Base-by-base conservation (phyloP, 225 moss, liverwort and hornwort genomes). In the Takakia lepidozioides region DNA sequence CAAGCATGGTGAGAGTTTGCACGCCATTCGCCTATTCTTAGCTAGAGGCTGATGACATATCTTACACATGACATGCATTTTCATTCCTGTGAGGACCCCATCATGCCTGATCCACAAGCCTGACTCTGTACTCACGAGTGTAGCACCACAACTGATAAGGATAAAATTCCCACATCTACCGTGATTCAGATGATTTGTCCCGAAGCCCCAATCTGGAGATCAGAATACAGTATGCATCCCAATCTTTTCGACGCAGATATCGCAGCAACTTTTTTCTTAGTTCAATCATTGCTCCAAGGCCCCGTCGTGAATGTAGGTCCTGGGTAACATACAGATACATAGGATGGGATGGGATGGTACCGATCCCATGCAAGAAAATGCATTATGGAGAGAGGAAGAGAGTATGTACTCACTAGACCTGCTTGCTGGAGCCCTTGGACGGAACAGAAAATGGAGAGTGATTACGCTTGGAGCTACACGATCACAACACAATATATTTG, bases 211-310 rank as follows among this genome's bases (percentile, higher is more conserved):
- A 62, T 61, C 67, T 90, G 28, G 87, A 72, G 46, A 98, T 90
- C 8, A 98, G 84, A 25, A 82, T 51, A 76, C 90, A 98, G 56
- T 98, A 90, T 55, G 78, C 63, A 66, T 98, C 90, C 95, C 90
- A 98, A 29, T 85, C 82, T 57, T 82, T 98, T 60, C 87, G 76
- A 16, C 95, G 80, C 48, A 98, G 51, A 58, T 98, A 87, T 56
- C 80, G 84, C 53, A 98, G 63, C 53, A 90, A 63, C 67, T 75
- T 84, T 55, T 78, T 84, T 3, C 87, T 73, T 57, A 78, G 77
- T 60, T 80, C 79, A 66, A 98, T 59, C 90, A 98, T 85, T 3
- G 76, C 84, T 67, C 76, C 73, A 24, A 89, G 81, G 8, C 89
- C 89, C 55, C 59, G 90, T 19, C 87, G 84, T 23, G 90, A 98